phyloP scores from a whole-genome alignment of 1,284 basidiomycete genomes.

The Phellopilus nigrolimitatus region DNA sequence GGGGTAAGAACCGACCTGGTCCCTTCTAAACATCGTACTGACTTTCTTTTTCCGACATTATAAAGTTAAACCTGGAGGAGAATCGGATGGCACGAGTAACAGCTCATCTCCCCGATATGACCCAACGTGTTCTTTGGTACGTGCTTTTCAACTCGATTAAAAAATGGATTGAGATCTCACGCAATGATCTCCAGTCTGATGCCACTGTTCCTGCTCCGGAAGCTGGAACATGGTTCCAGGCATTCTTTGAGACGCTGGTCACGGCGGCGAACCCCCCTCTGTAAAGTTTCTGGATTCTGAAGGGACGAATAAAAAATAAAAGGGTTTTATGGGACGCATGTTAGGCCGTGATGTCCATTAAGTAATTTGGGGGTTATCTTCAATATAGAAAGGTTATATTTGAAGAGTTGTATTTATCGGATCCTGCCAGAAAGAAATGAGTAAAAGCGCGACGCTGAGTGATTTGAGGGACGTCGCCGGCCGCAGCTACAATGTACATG shows the following conservation, averaged over 20 bases:
- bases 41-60: background rate
- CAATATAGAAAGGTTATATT: too few species aligned
- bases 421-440: too few species aligned
- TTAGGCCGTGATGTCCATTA: background rate
- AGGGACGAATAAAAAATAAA: background rate
- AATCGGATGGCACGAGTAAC: constrained; percentile 61
- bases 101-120: constrained; percentile 54
- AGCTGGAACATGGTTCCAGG: constrained; percentile 62
- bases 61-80: constrained; percentile 57
- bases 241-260: constrained; percentile 53
- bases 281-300: constrained; percentile 27
- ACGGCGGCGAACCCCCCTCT: constrained; percentile 49
- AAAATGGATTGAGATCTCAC: constrained; percentile 2
- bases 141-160: constrained; percentile 23
- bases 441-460: too few species aligned
- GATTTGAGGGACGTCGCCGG: too few species aligned
- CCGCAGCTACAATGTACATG: too few species aligned
- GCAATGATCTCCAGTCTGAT: constrained; percentile 35
- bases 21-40: background rate
- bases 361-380: too few species aligned
- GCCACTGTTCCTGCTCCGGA: constrained; percentile 53
- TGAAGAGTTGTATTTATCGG: too few species aligned
- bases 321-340: background rate
- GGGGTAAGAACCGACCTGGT: constrained; percentile 30
- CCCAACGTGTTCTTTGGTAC: constrained; percentile 45